These are phyloP conservation scores for Zalaria sp. DNA, from an alignment of 2,329 filamentous ascomycete genomes.

Conservation along the genomic window DNA sequence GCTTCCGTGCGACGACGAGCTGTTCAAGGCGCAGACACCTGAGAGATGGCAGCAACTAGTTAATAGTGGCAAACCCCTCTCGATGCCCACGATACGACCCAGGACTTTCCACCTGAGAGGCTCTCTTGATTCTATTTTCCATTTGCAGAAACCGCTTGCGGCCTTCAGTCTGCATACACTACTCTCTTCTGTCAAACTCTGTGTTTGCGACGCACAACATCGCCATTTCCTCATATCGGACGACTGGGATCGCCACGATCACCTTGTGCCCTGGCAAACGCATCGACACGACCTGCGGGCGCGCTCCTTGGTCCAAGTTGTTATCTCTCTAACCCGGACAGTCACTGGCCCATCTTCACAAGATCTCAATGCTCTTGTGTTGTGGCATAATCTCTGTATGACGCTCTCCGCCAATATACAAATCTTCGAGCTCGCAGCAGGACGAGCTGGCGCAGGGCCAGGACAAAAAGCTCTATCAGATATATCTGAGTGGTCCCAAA, in stretches of 20 bases:
- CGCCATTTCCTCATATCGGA: constrained; percentile 7
- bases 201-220: constrained; percentile 8
- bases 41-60: constrained; percentile 6
- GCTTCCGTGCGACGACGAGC: constrained; percentile 6
- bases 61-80: constrained; percentile 4
- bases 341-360: constrained; percentile 29
- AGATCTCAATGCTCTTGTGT: constrained; percentile 34
- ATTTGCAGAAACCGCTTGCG: constrained; percentile 6
- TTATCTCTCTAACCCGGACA: constrained; percentile 21
- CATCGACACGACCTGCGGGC: constrained; percentile 35
- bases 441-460: constrained; percentile 31
- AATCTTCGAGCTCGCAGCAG: constrained; percentile 38
- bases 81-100: constrained; percentile 6
- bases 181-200: constrained; percentile 7
- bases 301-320: constrained; percentile 21
- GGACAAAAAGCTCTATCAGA: constrained; percentile 36
- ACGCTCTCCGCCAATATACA: constrained; percentile 37
- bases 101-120: constrained; percentile 7
- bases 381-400: constrained; percentile 41
- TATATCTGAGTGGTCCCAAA: constrained; percentile 36
- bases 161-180: constrained; percentile 6
- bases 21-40: constrained; percentile 6
- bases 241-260: constrained; percentile 7
- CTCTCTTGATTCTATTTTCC: constrained; percentile 6
- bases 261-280: constrained; percentile 17